Percentiles rank a stretch among this genome's conserved stretches.
These are phyloP conservation scores for Venturiaceae sp. DNA, from an alignment of 2,329 filamentous ascomycete genomes.

Conservation along the genomic window DNA sequence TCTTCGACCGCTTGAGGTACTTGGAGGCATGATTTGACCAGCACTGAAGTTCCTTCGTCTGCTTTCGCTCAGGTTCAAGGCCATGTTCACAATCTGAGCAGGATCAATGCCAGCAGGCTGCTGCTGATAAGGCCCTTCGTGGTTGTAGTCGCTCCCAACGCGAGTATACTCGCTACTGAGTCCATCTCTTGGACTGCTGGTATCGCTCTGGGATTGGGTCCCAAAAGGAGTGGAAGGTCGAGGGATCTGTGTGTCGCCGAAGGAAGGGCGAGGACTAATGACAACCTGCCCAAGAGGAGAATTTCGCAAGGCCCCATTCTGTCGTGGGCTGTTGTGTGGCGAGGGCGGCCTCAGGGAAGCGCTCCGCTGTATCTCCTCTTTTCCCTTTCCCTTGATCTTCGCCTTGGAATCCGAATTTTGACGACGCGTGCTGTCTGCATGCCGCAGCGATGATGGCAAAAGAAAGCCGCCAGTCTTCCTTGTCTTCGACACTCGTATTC, in stretches of 20 bases:
- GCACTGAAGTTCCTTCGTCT: slow-evolving; percentile 53
- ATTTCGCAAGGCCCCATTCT: slow-evolving; percentile 2
- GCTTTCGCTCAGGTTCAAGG: slow-evolving; percentile 77
- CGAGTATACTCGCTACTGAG: neutral
- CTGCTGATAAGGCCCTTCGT: neutral
- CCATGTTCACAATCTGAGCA: slow-evolving; percentile 86
- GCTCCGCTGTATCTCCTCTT: neutral
- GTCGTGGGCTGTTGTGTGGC: neutral
- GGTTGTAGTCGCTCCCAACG: neutral
- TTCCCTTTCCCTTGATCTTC: slow-evolving; percentile 2
- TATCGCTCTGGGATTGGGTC: neutral
- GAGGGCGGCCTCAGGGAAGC: neutral
- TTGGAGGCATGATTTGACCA: slow-evolving; percentile 41
- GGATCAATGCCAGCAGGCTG: slow-evolving; percentile 50
- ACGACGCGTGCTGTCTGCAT: neutral
- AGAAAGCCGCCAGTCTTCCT: slow-evolving; percentile 5
- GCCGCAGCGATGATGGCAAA: slow-evolving; percentile 4
- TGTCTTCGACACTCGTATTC: neutral
- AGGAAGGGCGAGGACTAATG: neutral
- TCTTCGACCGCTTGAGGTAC: slow-evolving; percentile 39
- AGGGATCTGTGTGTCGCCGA: neutral
- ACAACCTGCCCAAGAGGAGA: slow-evolving; percentile 8
- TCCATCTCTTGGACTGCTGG: neutral
- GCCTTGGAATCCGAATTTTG: neutral
- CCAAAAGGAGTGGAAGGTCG: neutral